Evolutionary conservation across 23 red algal species (phyloP), one percentile per base, ranked within the genome.

Genomic region (Agarophyton chilense): DNA sequence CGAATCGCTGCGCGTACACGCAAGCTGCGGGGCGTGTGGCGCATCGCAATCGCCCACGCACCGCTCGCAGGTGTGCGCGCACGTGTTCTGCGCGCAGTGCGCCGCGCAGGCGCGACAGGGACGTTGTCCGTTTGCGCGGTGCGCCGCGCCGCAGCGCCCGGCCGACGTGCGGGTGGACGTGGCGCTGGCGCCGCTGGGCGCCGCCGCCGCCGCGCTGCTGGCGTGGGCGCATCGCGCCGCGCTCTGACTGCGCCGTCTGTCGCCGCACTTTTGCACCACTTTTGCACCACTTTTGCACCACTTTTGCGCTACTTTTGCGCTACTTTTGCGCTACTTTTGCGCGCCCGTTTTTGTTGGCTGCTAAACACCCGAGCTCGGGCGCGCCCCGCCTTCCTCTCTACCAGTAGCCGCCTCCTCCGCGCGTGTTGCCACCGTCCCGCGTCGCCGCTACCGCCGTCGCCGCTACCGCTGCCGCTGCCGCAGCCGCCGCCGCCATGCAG

Each of bases 141-240:
- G 81, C 81, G 52, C 14, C 12, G 16, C 34, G 31, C 60, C 29
- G 25, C 16, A 67, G 26, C 79, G 61, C 16, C 79, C 79, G 17
- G 60, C 43, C 60, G 79, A 84, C 24, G 60, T 84, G 21, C 28
- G 65, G 26, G 79, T 67, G 61, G 79, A 84, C 55, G 56, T 84
- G 6, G 61, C 32, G 12, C 35, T 84, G 49, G 5, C 13, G 2
- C 24, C 32, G 4, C 35, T 84, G 22, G 50, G 33, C 74, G 74
- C 44, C 74, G 50, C 43, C 44, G 18, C 42, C 26, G 74, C 31
- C 28, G 42, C 24, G 51, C 51, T 54, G 17, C n/a, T 54, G 9
- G 45, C 45, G 51, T 21, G 51, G 71, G 42, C 39, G 35, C 33
- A 11, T 5, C 39, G 32, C 39, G 7, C 24, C 24, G 24, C 42